A percentile compares a stretch with the other conserved stretches of the same genome.
Conservation (phyloP, 2,329 filamentous ascomycete genomes). For the Geosmithia morbida region DNA sequence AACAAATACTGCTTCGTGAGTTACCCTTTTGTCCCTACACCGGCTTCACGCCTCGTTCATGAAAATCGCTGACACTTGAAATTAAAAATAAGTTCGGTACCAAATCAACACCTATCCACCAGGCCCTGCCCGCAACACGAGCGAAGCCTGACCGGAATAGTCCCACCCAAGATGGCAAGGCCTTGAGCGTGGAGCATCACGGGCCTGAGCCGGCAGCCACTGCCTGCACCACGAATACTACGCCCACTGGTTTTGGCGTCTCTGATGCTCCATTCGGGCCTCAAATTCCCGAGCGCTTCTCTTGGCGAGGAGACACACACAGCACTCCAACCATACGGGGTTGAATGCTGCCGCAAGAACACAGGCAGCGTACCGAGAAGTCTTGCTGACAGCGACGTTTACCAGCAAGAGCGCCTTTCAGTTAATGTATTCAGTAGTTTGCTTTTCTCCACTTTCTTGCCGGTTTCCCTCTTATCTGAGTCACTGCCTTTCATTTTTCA, state of each 20-base stretch:
- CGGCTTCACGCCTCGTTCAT: background rate
- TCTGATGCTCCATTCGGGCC: background rate
- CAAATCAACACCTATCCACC: conserved; percentile 36
- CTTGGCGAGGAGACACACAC: conserved; percentile 30
- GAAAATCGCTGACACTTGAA: background rate
- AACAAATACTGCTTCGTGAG: conserved; percentile 99
- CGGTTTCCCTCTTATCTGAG: no score
- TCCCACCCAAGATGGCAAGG: background rate
- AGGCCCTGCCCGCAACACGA: conserved; percentile 27
- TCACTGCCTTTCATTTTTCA: background rate
- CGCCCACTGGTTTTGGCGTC: background rate
- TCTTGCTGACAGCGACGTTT: background rate
- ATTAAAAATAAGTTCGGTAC: conserved; percentile 40
- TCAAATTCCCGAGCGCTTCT: conserved; percentile 25
- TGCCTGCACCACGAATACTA: background rate
- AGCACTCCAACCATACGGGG: conserved; percentile 32
- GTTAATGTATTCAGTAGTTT: background rate
- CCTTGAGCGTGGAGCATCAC: conserved; percentile 18
- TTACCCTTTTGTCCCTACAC: conserved; percentile 26
- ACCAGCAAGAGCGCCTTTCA: background rate
- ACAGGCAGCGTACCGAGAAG: background rate
- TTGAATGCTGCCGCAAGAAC: conserved; percentile 7
- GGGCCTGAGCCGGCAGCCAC: conserved; percentile 17
- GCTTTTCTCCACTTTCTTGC: conserved; percentile 5
- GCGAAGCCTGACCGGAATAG: conserved; percentile 11